Percentiles rank a stretch among this genome's conserved stretches.
Conservation (phyloP, 2,329 filamentous ascomycete species). For the Dactylella cylindrospora region DNA sequence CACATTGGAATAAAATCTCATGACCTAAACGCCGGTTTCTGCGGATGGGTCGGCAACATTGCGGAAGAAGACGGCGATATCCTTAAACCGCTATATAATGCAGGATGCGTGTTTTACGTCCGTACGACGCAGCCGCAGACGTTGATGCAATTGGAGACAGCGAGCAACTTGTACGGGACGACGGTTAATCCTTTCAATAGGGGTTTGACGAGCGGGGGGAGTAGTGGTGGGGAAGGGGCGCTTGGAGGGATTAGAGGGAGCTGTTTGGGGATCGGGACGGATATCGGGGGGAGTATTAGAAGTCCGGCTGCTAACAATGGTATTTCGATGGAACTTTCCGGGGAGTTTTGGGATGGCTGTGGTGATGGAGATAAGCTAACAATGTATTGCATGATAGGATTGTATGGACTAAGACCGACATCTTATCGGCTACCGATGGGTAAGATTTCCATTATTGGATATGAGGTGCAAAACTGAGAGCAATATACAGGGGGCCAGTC, state of each 20-base stretch:
- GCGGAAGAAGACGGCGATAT: slow-evolving; percentile 57
- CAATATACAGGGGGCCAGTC: slow-evolving; percentile 20
- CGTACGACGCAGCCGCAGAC: slow-evolving; percentile 60
- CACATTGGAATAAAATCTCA: slow-evolving; percentile 58
- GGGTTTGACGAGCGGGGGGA: slow-evolving; percentile 58
- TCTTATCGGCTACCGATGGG: slow-evolving; percentile 54
- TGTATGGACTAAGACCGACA: slow-evolving; percentile 56
- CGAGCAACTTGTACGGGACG: slow-evolving; percentile 56
- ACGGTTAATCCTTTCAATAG: slow-evolving; percentile 61
- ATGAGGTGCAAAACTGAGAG: not conserved
- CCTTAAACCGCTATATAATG: slow-evolving; percentile 55
- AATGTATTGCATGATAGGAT: not conserved
- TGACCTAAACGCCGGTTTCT: slow-evolving; percentile 57
- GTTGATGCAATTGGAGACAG: slow-evolving; percentile 57
- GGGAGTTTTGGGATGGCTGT: not conserved
- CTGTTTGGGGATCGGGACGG: slow-evolving; percentile 59
- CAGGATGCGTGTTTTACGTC: slow-evolving; percentile 59
- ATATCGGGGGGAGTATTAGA: slow-evolving; percentile 59
- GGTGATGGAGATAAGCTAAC: not conserved
- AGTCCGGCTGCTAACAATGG: slow-evolving; percentile 57
- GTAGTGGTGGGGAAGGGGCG: slow-evolving; percentile 62
- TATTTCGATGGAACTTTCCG: slow-evolving; percentile 6
- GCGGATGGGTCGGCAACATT: slow-evolving; percentile 56
- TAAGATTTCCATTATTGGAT: slow-evolving; percentile 19
- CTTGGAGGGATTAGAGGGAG: slow-evolving; percentile 59